Base-by-base conservation (phyloP, 202 grass and related monocot genomes). In the Zoysia matrella region DNA sequence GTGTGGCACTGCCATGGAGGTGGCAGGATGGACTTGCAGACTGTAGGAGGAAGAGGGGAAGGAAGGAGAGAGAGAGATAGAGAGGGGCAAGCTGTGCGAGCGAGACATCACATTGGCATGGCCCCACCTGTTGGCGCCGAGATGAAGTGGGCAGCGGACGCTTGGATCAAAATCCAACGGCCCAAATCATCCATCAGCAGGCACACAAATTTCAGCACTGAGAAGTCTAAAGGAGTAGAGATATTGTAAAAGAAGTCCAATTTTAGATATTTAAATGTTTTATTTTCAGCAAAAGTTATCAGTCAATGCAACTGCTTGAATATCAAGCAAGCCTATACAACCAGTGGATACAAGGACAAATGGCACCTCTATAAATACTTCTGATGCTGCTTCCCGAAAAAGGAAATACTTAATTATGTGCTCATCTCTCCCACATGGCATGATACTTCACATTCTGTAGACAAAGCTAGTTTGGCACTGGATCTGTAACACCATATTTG, bases 311-410 rank as follows among this genome's bases (percentile, higher is more conserved):
- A 47, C 47, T n/a, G 18, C 43, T 49, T 80, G 1, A 22, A 71
- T 48, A 30, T 11, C 12, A 71, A 41, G 13, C 67, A 22, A 16
- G 46, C 22, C 22, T 39, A 18, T 16, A 7, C 74, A 76, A 22
- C 50, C 46, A 15, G 64, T 14, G 44, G 52, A 56, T 56, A 2
- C 51, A 41, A 9, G 6, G 44, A 65, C 74, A 77, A n/a, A 65
- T 77, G 74, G 74, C 60, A 77, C 11, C 74, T 47, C 44, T 69
- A 58, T 47, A 36, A 47, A 46, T 44, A 56, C 14, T 61, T 36
- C 8, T 43, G 8, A 16, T 7, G 1, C 56, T 8, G 51, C 71
- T 15, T 73, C 39, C 39, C 15, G 7, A 41, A 60, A n/a, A 75
- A 75, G 15, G 18, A 5, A 47, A 13, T 45, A 12, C 22, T 5